phyloP scores from a whole-genome alignment of 2,329 filamentous ascomycete genomes.

The Hypoxylon rubiginosum region DNA sequence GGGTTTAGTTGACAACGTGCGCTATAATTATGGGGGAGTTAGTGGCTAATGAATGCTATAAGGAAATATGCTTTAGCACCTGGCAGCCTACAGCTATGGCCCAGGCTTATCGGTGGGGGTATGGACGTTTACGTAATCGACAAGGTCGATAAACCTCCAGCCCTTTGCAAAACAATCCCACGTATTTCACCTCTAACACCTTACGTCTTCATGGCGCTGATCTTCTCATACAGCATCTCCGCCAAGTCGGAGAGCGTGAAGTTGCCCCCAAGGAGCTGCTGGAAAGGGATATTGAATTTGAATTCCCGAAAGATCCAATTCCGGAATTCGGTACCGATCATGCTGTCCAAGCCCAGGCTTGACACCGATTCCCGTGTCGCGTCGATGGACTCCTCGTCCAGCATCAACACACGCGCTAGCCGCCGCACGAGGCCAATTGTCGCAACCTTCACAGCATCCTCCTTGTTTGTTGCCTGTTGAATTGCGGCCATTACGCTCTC shows the following conservation, averaged over 20 bases:
- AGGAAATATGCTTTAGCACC: too few relatives aligned
- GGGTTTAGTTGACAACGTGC: too few relatives aligned
- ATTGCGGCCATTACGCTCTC: background rate
- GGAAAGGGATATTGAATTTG: slow-evolving; percentile 54
- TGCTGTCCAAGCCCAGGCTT: slow-evolving; percentile 49
- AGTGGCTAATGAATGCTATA: too few relatives aligned
- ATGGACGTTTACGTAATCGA: too few relatives aligned
- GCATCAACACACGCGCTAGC: slow-evolving; percentile 41
- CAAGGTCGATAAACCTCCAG: too few relatives aligned
- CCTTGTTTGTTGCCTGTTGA: background rate
- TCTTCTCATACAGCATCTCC: background rate
- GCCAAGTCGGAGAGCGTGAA: slow-evolving; percentile 36
- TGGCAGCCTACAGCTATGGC: too few relatives aligned
- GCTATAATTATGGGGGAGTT: too few relatives aligned
- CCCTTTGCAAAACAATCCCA: too few relatives aligned
- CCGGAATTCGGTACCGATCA: slow-evolving; percentile 53
- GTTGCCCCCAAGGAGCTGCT: slow-evolving; percentile 48
- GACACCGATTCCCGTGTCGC: slow-evolving; percentile 29
- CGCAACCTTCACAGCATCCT: background rate
- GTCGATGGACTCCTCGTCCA: slow-evolving; percentile 26
- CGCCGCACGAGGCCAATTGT: slow-evolving; percentile 14
- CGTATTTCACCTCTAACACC: too few relatives aligned
- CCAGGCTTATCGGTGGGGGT: too few relatives aligned
- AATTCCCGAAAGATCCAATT: slow-evolving; percentile 53
- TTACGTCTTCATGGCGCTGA: too few relatives aligned